A percentile compares a stretch with the other conserved stretches of the same genome.
Conservation (phyloP, 345 rosid genomes). For the Eucalyptus erythrocorys region DNA sequence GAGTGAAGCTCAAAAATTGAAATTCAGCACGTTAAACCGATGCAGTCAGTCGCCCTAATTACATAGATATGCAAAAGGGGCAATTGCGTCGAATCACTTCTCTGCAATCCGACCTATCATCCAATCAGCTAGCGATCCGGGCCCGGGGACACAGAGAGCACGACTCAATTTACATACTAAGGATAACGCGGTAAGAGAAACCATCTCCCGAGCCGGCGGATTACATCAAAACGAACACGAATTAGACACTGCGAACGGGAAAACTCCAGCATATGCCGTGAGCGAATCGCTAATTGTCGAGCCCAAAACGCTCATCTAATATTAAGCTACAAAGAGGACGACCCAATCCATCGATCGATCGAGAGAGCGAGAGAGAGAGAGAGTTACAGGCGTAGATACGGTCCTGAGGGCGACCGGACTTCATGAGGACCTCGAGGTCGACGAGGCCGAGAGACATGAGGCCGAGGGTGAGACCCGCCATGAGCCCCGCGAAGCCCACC, state of each 20-base stretch:
- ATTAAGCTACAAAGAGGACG: neutral
- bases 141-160: neutral
- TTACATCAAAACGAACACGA: neutral
- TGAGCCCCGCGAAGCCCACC: constrained; percentile 73
- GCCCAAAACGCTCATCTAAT: neutral
- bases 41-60: neutral
- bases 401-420: constrained; percentile 85
- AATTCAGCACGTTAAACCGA: neutral
- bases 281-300: neutral
- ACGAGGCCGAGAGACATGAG: constrained; percentile 94
- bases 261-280: neutral
- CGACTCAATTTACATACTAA: neutral
- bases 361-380: neutral
- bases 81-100: neutral
- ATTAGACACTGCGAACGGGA: neutral
- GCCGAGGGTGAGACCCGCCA: constrained; percentile 95
- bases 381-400: constrained; percentile 60
- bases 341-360: neutral
- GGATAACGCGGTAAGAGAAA: neutral
- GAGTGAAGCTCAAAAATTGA: neutral
- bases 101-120: neutral
- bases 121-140: neutral
- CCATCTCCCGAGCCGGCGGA: neutral
- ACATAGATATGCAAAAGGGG: neutral
- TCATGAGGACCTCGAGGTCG: constrained; percentile 94